phyloP scores from a whole-genome alignment of 2,329 filamentous ascomycete genomes.

The Diplodia intermedia region DNA sequence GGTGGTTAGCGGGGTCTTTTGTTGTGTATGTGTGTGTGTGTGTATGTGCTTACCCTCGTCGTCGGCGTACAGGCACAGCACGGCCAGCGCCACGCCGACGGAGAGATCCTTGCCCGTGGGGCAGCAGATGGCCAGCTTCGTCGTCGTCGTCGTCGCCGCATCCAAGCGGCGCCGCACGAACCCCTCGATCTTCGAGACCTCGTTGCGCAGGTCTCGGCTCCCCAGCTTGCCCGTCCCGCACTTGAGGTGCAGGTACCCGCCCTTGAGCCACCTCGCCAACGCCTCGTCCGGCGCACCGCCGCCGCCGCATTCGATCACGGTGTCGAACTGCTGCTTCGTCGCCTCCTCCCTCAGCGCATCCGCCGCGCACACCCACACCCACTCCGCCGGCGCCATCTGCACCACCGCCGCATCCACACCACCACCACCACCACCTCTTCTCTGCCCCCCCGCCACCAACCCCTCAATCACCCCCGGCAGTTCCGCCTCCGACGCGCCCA shows the following conservation, averaged over 20 bases:
- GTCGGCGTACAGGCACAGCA: slow-evolving; percentile 76
- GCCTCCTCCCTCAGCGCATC: slow-evolving; percentile 32
- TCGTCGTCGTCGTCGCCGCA: slow-evolving; percentile 35
- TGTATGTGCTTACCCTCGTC: slow-evolving; percentile 60
- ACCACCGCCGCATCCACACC: slow-evolving; percentile 41
- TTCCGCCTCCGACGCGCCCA: slow-evolving; percentile 71
- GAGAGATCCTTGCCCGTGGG: slow-evolving; percentile 81
- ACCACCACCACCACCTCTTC: slow-evolving; percentile 62
- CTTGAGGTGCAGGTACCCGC: slow-evolving; percentile 63
- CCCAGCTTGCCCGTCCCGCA: slow-evolving; percentile 78
- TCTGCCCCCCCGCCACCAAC: slow-evolving; percentile 49
- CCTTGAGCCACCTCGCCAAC: slow-evolving; percentile 43
- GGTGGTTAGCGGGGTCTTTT: neutral
- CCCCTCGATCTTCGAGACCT: slow-evolving; percentile 58
- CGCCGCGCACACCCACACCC: slow-evolving; percentile 51
- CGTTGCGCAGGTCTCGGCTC: slow-evolving; percentile 78
- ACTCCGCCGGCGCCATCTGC: slow-evolving; percentile 51
- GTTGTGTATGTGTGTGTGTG: neutral
- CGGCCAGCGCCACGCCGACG: slow-evolving; percentile 75
- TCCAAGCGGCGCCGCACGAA: slow-evolving; percentile 38
- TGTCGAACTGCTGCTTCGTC: slow-evolving; percentile 40
- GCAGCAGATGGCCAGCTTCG: slow-evolving; percentile 67
- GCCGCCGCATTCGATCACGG: slow-evolving; percentile 55
- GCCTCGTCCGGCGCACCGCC: slow-evolving; percentile 40
- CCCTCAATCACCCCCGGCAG: slow-evolving; percentile 59